These are phyloP conservation scores for Elaeagnus macrophylla DNA, from an alignment of 306 rosid species.

Conservation along the genomic window DNA sequence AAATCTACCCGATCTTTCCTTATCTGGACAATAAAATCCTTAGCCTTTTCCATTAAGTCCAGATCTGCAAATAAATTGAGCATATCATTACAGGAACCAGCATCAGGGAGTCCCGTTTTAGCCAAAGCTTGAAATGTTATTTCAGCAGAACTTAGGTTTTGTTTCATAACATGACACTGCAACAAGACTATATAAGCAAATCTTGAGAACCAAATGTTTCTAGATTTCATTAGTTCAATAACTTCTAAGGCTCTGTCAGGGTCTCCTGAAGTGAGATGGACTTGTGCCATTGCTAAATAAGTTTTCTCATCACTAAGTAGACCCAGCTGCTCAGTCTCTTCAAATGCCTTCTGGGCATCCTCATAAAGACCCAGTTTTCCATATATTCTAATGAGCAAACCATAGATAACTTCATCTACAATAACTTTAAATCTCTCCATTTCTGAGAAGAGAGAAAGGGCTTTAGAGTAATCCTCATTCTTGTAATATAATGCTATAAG, in stretches of 20 bases:
- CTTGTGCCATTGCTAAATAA: conserved; percentile 90
- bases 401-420: conserved; percentile 89
- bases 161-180: conserved; percentile 77
- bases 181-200: conserved; percentile 76
- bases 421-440: conserved; percentile 52
- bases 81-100: conserved; percentile 74
- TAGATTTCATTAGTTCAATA: conserved; percentile 68
- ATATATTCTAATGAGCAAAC: conserved; percentile 83
- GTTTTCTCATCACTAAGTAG: conserved; percentile 78
- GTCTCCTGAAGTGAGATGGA: conserved; percentile 66
- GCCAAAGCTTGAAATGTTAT: conserved; percentile 52
- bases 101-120: conserved; percentile 79
- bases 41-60: conserved; percentile 49
- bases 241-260: conserved; percentile 53
- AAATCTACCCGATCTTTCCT: conserved; percentile 37
- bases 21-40: conserved; percentile 49
- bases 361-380: conserved; percentile 80
- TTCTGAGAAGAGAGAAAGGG: conserved; percentile 77
- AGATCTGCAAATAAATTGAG: conserved; percentile 59
- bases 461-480: conserved; percentile 72
- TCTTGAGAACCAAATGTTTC: conserved; percentile 55
- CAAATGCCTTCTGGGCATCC: conserved; percentile 70
- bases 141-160: conserved; percentile 66
- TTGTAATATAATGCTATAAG: conserved; percentile 77
- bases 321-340: conserved; percentile 56